A percentile compares a stretch with the other conserved stretches of the same genome.
These are phyloP conservation scores for Piper betle DNA, from an alignment of 164 flowering plant genomes.

Conservation along the genomic window DNA sequence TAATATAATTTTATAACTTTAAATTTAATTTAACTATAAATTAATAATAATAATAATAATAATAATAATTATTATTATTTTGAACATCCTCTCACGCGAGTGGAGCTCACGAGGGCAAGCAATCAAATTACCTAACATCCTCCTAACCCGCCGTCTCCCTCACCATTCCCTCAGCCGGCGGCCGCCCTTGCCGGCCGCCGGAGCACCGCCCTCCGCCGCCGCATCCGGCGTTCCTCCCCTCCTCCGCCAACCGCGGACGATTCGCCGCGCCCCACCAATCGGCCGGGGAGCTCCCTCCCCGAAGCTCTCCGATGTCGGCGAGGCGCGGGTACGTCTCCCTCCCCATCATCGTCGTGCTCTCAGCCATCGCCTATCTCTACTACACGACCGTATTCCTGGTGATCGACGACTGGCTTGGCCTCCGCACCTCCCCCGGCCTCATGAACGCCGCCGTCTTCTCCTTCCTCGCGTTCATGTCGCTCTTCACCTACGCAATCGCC, in stretches of 20 bases:
- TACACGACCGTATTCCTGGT: constrained; percentile 56
- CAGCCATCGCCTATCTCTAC: constrained; percentile 51
- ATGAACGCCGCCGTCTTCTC: constrained; percentile 58
- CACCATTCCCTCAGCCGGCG: neutral
- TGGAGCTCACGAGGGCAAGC: too few species aligned
- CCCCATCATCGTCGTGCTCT: constrained; percentile 51
- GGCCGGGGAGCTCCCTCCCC: neutral
- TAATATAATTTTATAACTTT: too few species aligned
- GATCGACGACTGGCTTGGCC: constrained; percentile 78
- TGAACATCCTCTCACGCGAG: too few species aligned
- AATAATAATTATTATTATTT: too few species aligned
- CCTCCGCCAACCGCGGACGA: neutral
- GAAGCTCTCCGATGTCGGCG: constrained; percentile 16
- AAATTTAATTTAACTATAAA: too few species aligned
- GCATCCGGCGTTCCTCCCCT: neutral
- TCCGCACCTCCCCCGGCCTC: constrained; percentile 64
- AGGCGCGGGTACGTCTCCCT: constrained; percentile 34
- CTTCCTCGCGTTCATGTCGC: constrained; percentile 36
- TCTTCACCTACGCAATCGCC: constrained; percentile 38
- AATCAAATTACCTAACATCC: too few species aligned
- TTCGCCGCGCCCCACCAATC: neutral
- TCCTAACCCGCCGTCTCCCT: neutral
- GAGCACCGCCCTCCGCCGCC: neutral
- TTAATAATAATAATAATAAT: too few species aligned
- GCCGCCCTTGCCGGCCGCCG: neutral